A percentile compares a stretch with the other conserved stretches of the same genome.
Conservation (phyloP, 2,329 filamentous ascomycete genomes). For the Pezizomycotina sp. region DNA sequence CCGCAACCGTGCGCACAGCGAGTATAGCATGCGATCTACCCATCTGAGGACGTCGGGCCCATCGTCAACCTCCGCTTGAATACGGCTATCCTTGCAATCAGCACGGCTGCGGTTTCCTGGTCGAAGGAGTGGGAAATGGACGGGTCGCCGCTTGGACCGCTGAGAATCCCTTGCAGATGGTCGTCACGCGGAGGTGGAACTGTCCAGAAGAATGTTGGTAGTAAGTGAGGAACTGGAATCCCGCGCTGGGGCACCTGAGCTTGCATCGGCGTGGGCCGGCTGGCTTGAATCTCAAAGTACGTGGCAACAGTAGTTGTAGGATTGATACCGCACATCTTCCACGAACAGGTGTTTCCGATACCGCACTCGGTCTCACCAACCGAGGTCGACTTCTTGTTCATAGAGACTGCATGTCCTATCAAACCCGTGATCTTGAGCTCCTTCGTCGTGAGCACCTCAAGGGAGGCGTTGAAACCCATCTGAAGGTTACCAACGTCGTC, state of each 20-base stretch:
- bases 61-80: conserved; percentile 96
- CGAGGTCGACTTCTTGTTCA: conserved; percentile 95
- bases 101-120: conserved; percentile 88
- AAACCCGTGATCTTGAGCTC: conserved; percentile 95
- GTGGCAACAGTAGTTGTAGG: conserved; percentile 85
- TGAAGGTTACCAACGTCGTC: conserved; percentile 84
- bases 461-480: conserved; percentile 94
- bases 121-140: conserved; percentile 95
- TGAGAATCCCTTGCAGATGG: conserved; percentile 69
- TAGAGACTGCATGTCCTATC: conserved; percentile 86
- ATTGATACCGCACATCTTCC: conserved; percentile 99
- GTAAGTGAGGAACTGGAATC: conserved; percentile 96
- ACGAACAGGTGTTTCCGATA: conserved; percentile 95
- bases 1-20: conserved; percentile 85
- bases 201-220: conserved; percentile 95
- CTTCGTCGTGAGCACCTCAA: conserved; percentile 93
- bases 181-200: conserved; percentile 90
- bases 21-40: conserved; percentile 97
- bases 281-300: conserved; percentile 89
- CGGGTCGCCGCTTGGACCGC: conserved; percentile 67
- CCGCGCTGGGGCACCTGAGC: conserved; percentile 68
- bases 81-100: conserved; percentile 98
- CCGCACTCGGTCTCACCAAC: conserved; percentile 97
- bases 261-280: conserved; percentile 47
- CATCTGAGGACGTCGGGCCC: conserved; percentile 94